Conservation (phyloP, 2,329 filamentous ascomycete genomes). For the Paraphaeosphaeria minitans region DNA sequence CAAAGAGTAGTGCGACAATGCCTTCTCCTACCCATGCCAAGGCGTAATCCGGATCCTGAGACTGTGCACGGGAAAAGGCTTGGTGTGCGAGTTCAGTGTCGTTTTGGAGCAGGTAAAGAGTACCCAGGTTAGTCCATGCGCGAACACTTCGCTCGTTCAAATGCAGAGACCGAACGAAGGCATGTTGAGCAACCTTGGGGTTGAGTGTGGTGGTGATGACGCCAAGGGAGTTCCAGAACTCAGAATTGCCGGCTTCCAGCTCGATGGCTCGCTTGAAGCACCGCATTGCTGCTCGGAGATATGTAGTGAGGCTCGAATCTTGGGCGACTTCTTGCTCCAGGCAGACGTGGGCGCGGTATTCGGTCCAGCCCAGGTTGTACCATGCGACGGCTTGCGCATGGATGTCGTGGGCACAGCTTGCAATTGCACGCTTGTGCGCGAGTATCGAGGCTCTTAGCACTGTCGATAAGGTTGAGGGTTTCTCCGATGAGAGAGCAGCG, state of each 20-base stretch:
- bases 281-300: slow-evolving; percentile 79
- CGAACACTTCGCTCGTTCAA: slow-evolving; percentile 85
- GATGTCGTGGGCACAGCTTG: slow-evolving; percentile 71
- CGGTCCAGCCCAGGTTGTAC: slow-evolving; percentile 96
- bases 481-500: slow-evolving; percentile 22
- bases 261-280: slow-evolving; percentile 97
- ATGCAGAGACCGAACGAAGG: slow-evolving; percentile 89
- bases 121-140: slow-evolving; percentile 89
- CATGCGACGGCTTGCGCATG: slow-evolving; percentile 95
- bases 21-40: slow-evolving; percentile 95
- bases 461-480: slow-evolving; percentile 51
- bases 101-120: slow-evolving; percentile 81
- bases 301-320: slow-evolving; percentile 61
- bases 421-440: slow-evolving; percentile 84
- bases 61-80: slow-evolving; percentile 88
- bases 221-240: slow-evolving; percentile 97
- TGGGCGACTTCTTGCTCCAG: slow-evolving; percentile 52
- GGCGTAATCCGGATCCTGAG: slow-evolving; percentile 90
- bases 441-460: slow-evolving; percentile 76
- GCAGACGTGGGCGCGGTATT: slow-evolving; percentile 78
- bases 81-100: slow-evolving; percentile 87
- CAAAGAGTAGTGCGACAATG: slow-evolving; percentile 77
- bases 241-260: slow-evolving; percentile 87
- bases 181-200: slow-evolving; percentile 86
- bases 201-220: slow-evolving; percentile 88